Conservation (phyloP, 495 filamentous ascomycete species). For the Hypoxylon fuscum region DNA sequence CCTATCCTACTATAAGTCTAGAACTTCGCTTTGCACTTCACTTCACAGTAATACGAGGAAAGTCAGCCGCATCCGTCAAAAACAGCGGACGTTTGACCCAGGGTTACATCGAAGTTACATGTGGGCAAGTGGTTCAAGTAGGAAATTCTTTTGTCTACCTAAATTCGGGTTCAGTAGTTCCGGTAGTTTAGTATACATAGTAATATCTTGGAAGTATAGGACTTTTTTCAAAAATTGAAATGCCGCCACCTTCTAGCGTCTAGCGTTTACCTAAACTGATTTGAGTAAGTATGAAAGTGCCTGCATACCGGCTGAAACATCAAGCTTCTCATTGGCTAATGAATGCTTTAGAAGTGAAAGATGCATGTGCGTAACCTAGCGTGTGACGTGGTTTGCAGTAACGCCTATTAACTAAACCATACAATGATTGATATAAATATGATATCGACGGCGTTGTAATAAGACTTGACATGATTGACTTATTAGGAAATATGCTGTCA, state of each 20-base stretch:
- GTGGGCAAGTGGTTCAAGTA: background rate
- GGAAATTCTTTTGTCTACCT: background rate
- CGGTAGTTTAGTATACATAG: conserved; percentile 18
- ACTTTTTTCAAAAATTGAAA: conserved; percentile 2
- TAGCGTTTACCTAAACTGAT: conserved; percentile 5
- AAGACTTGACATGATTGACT: background rate
- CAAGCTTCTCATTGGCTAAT: conserved; percentile 17
- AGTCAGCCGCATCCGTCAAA: too few relatives aligned
- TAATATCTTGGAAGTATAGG: conserved; percentile 6
- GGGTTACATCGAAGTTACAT: conserved; percentile 22
- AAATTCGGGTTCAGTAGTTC: conserved; percentile 6
- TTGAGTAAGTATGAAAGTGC: background rate
- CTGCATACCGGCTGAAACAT: conserved; percentile 17
- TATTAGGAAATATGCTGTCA: background rate
- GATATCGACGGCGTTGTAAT: background rate
- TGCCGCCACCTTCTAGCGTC: background rate
- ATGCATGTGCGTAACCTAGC: background rate
- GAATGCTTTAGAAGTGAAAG: background rate
- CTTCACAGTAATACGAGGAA: too few relatives aligned
- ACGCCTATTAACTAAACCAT: too few relatives aligned
- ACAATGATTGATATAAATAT: too few relatives aligned
- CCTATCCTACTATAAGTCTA: too few relatives aligned
- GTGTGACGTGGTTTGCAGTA: conserved; percentile 8
- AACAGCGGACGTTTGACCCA: background rate
- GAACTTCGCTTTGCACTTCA: too few relatives aligned